These are phyloP conservation scores for Zygosaccharomyces pseudorouxii DNA, from an alignment of 805 yeast species.

Conservation along the genomic window DNA sequence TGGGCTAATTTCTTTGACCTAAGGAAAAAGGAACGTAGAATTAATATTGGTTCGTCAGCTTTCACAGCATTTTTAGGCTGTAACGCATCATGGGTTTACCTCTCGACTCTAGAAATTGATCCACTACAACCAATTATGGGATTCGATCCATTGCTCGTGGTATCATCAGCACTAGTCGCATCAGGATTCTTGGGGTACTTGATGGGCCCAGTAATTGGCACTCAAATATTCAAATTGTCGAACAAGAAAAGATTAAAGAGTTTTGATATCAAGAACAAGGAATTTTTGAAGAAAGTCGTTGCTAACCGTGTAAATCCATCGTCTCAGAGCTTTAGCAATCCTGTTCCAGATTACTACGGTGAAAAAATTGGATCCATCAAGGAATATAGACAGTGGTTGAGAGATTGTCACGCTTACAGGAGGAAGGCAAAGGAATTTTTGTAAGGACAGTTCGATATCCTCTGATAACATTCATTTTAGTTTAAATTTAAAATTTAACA, in stretches of 20 bases:
- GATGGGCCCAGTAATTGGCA: constrained; percentile 79
- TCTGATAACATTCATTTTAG: constrained; percentile 6
- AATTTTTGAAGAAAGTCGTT: constrained; percentile 68
- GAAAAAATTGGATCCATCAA: constrained; percentile 85
- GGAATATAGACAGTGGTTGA: constrained; percentile 90
- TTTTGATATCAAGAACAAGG: constrained; percentile 60
- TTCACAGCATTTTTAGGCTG: constrained; percentile 65
- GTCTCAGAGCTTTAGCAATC: constrained; percentile 83
- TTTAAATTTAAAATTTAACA: background rate
- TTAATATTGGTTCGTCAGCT: constrained; percentile 64
- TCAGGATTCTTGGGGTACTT: constrained; percentile 76
- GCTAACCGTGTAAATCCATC: constrained; percentile 88
- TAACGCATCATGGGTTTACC: constrained; percentile 62
- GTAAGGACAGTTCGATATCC: constrained; percentile 27
- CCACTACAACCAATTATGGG: constrained; percentile 84
- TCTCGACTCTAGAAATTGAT: constrained; percentile 80
- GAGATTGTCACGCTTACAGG: constrained; percentile 89
- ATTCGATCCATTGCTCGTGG: constrained; percentile 79
- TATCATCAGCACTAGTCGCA: constrained; percentile 65
- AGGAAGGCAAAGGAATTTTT: constrained; percentile 75
- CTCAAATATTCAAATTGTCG: constrained; percentile 55
- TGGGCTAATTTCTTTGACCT: constrained; percentile 81
- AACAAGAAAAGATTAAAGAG: constrained; percentile 44
- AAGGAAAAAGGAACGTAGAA: constrained; percentile 67
- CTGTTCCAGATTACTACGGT: constrained; percentile 98